Conservation (phyloP, 306 rosid genomes). For the Sesbania bispinosa region DNA sequence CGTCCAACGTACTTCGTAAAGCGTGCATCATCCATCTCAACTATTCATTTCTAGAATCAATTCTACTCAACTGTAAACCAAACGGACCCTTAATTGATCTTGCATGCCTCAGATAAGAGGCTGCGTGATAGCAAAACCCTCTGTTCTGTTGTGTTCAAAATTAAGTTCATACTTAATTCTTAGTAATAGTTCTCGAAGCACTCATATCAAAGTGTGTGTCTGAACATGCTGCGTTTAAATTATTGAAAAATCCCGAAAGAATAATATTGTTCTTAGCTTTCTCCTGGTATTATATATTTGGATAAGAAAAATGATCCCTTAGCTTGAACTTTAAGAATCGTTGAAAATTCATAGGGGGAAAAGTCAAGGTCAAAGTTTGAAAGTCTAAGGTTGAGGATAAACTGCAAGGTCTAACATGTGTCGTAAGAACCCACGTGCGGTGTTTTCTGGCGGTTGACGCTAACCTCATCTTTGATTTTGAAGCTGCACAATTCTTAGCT, state of each 20-base stretch:
- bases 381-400: constrained; percentile 29
- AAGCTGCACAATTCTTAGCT: not conserved
- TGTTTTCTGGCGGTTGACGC: not conserved
- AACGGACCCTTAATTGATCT: too few relatives aligned
- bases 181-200: not conserved
- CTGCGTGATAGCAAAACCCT: too few relatives aligned
- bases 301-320: not conserved
- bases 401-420: not conserved
- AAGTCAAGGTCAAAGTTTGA: constrained; percentile 43
- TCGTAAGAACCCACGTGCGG: constrained; percentile 29
- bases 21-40: too few relatives aligned
- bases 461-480: too few relatives aligned
- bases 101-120: not conserved
- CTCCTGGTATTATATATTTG: not conserved
- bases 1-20: too few relatives aligned
- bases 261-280: not conserved
- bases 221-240: not conserved
- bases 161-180: too few relatives aligned
- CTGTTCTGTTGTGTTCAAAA: too few relatives aligned
- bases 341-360: constrained; percentile 18
- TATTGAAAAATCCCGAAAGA: not conserved
- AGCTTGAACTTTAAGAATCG: not conserved
- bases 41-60: too few relatives aligned
- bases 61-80: too few relatives aligned
- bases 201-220: too few relatives aligned